Evolutionary conservation across 1,139 yeast species (phyloP), one percentile per base, ranked within the genome.

Genomic region (Geotrichum klebahnii): DNA sequence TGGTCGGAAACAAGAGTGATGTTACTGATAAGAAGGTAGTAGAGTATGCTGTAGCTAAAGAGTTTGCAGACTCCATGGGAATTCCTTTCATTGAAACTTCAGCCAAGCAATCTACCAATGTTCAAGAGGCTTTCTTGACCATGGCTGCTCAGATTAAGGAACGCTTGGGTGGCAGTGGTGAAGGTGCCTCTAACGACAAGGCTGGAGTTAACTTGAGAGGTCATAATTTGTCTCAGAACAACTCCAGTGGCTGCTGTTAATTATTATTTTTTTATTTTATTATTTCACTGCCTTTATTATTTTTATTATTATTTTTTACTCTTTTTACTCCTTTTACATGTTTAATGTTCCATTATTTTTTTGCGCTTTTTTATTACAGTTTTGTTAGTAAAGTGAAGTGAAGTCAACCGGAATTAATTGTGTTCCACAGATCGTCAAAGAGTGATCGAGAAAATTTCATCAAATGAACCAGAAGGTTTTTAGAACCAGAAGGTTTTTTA

Each of bases 121-220:
- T 92, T 61, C 98, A 94, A 70, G 97, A 92, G 71, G 97, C 98
- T 14, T 92, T 92, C 74, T 82, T 88, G 76, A 88, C 97, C 59
- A 92, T 92, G 99, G 96, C 98, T 8, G 84, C 96, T 70, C 97
- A 94, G 71, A 92, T 92, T 67, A 94, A 94, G 76, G 95, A 95
- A 58, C 89, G 90, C 66, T 87, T 90, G 88, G 88, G 96, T 58
- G 84, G 75, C 67, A 76, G 74, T 58, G 73, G 73, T 53, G 78
- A 76, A 57, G 65, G 75, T 40, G 71, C 73, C 46, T 73, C 75
- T 39, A 76, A 75, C 66, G 77, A 74, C 54, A 85, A 84, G 71
- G 78, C 87, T 51, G 79, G 81, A 61, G 95, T 90, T 60, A 89
- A 88, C 72, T 77, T 92, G 69, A 79, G 87, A 65, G 97, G 97